Evolutionary conservation across 2,329 filamentous ascomycete species (phyloP), one percentile per base, ranked within the genome.

Genomic region (Elsinoe ampelina): DNA sequence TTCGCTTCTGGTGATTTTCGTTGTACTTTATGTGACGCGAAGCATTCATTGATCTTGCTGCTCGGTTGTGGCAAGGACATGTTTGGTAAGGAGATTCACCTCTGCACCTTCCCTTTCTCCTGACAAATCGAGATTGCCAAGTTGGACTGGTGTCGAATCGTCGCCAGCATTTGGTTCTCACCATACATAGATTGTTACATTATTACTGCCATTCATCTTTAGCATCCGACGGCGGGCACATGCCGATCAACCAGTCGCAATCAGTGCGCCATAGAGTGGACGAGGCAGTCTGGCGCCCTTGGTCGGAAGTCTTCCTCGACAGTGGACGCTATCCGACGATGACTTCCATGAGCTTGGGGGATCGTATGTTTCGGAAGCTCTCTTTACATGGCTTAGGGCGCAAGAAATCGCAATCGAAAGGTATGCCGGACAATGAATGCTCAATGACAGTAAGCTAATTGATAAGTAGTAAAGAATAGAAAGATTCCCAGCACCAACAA

Each of bases 241-340:
- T 52, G 48, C 32, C 19, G 17, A 17, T 19, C 2, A 20, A 15
- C 17, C 34, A 19, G 6, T 19, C 17, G 7, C 26, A 34, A 11
- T 13, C 11, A 3, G 11, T 22, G 48, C 20, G 32, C 11, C 34
- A 26, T n/a, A 32, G 35, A 26, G 13, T 52, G 11, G 48, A 38
- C n/a, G 35, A 52, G 19, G 48, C 48, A 22, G 32, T 52, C 12
- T 52, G 48, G 48, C 48, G 34, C n/a, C 35, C 35, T 17, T 52
- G 35, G 48, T n/a, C 48, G 2, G 32, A 52, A 11, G 17, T 39
- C 17, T 15, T 52, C 11, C 32, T 11, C 34, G 38, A 19, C 35
- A 15, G 2, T 26, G 13, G n/a, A 35, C 45, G 35, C 5, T 30
- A 10, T 20, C n/a, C 30, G 8, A 19, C 11, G 17, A 15, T 39